phyloP scores from a whole-genome alignment of 805 yeast genomes.

The Tetrapisispora pingtungensis region DNA sequence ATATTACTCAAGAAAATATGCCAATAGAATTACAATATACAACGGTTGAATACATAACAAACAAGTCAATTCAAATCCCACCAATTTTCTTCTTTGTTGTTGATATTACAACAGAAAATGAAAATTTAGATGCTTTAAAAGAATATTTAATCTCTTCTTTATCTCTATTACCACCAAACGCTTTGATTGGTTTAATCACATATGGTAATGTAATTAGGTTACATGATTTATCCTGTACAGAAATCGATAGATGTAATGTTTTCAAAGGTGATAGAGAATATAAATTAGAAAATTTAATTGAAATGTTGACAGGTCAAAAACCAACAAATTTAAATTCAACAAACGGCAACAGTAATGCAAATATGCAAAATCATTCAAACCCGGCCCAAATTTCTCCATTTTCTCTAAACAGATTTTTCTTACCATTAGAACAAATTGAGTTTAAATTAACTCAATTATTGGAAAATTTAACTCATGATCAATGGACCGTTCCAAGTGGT shows the following conservation, averaged over 20 bases:
- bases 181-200: constrained; percentile 78
- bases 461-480: constrained; percentile 67
- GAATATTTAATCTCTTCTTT: constrained; percentile 69
- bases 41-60: constrained; percentile 76
- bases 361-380: constrained; percentile 8
- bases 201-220: constrained; percentile 81
- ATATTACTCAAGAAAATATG: constrained; percentile 60
- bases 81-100: constrained; percentile 81
- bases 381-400: constrained; percentile 33
- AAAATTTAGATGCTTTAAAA: constrained; percentile 72
- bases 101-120: constrained; percentile 84
- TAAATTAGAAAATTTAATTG: constrained; percentile 42
- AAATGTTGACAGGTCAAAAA: constrained; percentile 51
- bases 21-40: constrained; percentile 73
- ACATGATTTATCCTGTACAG: constrained; percentile 66
- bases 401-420: constrained; percentile 51
- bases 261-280: constrained; percentile 89
- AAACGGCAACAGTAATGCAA: constrained; percentile 10
- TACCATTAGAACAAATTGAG: constrained; percentile 71
- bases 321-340: constrained; percentile 21
- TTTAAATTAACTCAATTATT: constrained; percentile 69
- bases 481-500: constrained; percentile 82
- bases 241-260: constrained; percentile 64
- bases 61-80: constrained; percentile 72
- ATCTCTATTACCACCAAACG: constrained; percentile 78